phyloP scores from a whole-genome alignment of 2,329 filamentous ascomycete genomes.

The Hysterium pulicare region DNA sequence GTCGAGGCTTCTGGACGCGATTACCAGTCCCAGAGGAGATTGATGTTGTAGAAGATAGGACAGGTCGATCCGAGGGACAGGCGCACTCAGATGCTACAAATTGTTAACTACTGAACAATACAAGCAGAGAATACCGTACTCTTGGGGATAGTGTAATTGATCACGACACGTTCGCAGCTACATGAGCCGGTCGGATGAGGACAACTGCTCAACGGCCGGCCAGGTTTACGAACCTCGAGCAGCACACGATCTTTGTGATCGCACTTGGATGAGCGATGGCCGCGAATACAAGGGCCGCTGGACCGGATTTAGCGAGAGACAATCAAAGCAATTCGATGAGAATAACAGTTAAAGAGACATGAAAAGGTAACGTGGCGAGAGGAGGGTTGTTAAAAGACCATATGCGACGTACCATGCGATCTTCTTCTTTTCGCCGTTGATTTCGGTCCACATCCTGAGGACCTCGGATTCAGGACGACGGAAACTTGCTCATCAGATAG shows the following conservation, averaged over 20 bases:
- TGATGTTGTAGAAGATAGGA: conserved; percentile 7
- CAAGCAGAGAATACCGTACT: conserved; percentile 18
- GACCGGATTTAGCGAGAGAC: conserved; percentile 1
- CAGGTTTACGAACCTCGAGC: conserved; percentile 69
- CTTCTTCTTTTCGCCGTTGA: conserved; percentile 70
- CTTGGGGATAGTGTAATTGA: conserved; percentile 43
- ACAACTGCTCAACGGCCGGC: conserved; percentile 66
- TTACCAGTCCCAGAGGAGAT: conserved; percentile 15
- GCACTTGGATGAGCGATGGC: conserved; percentile 73
- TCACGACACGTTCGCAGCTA: conserved; percentile 60
- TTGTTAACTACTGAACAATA: background rate
- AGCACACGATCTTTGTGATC: conserved; percentile 67
- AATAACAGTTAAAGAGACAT: background rate
- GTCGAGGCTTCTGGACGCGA: conserved; percentile 31
- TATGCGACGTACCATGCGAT: conserved; percentile 64
- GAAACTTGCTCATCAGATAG: conserved; percentile 29
- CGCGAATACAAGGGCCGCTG: conserved; percentile 72
- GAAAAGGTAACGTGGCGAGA: background rate
- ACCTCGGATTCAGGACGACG: conserved; percentile 10
- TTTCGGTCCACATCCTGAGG: conserved; percentile 55
- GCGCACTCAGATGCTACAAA: conserved; percentile 33
- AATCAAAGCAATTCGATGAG: background rate
- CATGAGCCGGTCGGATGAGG: conserved; percentile 64
- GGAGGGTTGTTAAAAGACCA: conserved; percentile 1
- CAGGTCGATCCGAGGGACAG: conserved; percentile 30